phyloP scores from a whole-genome alignment of 208 protist genomes.

The Crithidia bombi region DNA sequence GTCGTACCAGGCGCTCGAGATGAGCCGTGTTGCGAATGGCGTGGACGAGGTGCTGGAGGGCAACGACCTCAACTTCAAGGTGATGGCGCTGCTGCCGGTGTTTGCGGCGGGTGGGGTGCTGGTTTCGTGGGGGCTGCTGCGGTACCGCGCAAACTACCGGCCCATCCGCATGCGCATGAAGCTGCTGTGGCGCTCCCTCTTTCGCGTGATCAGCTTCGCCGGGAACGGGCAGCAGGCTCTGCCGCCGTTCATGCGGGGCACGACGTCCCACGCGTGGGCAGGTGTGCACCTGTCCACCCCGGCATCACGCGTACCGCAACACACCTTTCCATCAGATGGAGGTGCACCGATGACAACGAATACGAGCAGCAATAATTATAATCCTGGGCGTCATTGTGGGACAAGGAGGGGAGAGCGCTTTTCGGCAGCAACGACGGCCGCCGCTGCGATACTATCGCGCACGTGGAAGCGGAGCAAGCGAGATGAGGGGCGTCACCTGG shows the following conservation, averaged over 20 bases:
- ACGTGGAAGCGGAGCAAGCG: too few species aligned
- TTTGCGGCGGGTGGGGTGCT: slow-evolving; percentile 35
- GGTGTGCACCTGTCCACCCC: too few species aligned
- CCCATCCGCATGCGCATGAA: slow-evolving; percentile 64
- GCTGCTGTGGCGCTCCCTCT: slow-evolving; percentile 62
- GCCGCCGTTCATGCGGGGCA: slow-evolving; percentile 13
- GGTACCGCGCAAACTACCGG: slow-evolving; percentile 36
- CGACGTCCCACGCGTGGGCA: neutral
- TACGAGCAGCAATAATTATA: neutral
- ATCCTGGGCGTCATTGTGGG: neutral
- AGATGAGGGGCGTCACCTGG: neutral
- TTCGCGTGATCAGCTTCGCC: slow-evolving; percentile 65
- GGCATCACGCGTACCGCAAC: neutral
- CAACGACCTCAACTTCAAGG: slow-evolving; percentile 84
- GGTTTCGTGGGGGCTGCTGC: slow-evolving; percentile 33
- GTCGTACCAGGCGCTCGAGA: slow-evolving; percentile 69
- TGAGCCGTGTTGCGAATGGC: slow-evolving; percentile 73
- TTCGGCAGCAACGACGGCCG: neutral
- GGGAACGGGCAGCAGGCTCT: slow-evolving; percentile 19
- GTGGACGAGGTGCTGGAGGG: slow-evolving; percentile 83
- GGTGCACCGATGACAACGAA: neutral
- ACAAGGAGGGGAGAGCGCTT: neutral
- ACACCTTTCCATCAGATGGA: neutral
- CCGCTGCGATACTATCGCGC: neutral
- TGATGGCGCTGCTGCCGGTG: slow-evolving; percentile 78